Evolutionary conservation across 2,329 filamentous ascomycete genomes (phyloP), one percentile per base, ranked within the genome.

Genomic region (Neonectria sp.): DNA sequence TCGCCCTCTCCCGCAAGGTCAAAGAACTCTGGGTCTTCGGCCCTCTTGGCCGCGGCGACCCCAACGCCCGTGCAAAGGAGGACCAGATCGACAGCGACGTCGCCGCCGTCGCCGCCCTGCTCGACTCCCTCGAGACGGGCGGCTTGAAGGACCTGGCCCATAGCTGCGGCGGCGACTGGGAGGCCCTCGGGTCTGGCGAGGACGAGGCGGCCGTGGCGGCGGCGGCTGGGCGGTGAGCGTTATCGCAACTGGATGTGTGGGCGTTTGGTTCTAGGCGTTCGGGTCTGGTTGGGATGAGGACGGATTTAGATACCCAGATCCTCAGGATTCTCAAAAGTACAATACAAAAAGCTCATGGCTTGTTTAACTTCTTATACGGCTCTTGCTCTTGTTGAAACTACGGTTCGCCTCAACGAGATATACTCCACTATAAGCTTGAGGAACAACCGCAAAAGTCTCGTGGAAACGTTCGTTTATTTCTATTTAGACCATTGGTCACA

Each of bases 21-120:
- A 84, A 86, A 69, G 79, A 86, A 75, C 78, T 85, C 56, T 82
- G 84, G 84, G 74, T 85, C 59, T 81, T 83, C 63, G 79, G 83
- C 0, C 76, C 84, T 55, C 79, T 85, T 31, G 79, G 82, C 63
- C 73, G 80, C 62, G 78, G 79, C 43, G 80, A 83, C 63, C 75
- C 75, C 24, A 76, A 78, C 48, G 76, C 77, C 46, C 76, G 76
- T 58, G 78, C 76, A 11, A 80, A 80, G 66, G 80, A 82, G 53
- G 79, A 79, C 55, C 75, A 74, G 63, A 76, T 83, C 8, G 78
- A 82, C 56, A 71, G 68, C 27, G 77, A 84, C 66, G 81, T 83
- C 25, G 68, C 73, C 27, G 75, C 72, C 17, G 82, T 82, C 24
- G 74, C 79, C 8, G 74, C 67, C 51, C 70, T 84, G 60, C 72